Evolutionary conservation across 495 filamentous ascomycete genomes (phyloP).

Genomic region (Penicillium longicatenatum): DNA sequence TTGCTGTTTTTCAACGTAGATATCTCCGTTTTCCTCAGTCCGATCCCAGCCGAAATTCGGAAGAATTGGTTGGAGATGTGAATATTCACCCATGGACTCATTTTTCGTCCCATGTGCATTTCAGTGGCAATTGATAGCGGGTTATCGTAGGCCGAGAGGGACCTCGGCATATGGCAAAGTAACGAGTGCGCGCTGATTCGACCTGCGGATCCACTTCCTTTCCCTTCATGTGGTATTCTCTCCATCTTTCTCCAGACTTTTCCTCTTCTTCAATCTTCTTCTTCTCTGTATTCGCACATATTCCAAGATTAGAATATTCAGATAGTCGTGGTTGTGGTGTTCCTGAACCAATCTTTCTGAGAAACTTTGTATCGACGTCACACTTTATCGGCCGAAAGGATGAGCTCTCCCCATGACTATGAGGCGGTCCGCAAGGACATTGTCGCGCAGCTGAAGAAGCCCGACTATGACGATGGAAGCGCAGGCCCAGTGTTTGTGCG

Average conservation of each 20-base stretch:
- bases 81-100: neutral
- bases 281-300: conserved; percentile 1
- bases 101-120: neutral
- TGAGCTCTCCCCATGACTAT: conserved; percentile 49
- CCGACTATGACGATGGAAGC: conserved; percentile 63
- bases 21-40: neutral
- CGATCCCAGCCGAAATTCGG: neutral
- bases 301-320: no score
- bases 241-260: conserved; percentile 12
- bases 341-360: neutral
- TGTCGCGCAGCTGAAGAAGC: conserved; percentile 55
- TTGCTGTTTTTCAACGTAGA: neutral
- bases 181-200: neutral
- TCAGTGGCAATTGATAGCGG: conserved; percentile 9
- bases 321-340: neutral
- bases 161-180: conserved; percentile 5
- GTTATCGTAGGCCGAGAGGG: conserved; percentile 12
- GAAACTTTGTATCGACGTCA: neutral
- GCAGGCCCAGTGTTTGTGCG: conserved; percentile 63
- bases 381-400: conserved; percentile 39
- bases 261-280: conserved; percentile 13
- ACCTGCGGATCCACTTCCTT: conserved; percentile 36
- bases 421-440: conserved; percentile 57
- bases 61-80: neutral
- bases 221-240: conserved; percentile 33